Percentiles rank a stretch among this genome's conserved stretches.
Conservation (phyloP, 345 rosid species). For the Luvunga scandens region DNA sequence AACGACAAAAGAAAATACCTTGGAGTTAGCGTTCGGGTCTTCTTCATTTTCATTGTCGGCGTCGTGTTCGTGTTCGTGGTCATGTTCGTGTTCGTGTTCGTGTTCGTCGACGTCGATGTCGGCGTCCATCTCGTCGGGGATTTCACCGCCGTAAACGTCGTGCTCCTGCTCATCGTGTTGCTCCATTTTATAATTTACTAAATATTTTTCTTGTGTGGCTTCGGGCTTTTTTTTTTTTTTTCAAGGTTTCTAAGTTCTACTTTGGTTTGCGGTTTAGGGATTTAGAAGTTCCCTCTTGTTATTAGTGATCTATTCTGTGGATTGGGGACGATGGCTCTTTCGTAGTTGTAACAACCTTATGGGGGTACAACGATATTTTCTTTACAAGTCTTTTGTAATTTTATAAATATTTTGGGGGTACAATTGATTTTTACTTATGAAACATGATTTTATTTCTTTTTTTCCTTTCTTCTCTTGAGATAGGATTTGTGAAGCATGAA, state of each 20-base stretch:
- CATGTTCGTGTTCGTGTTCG: slow-evolving; percentile 22
- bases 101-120: slow-evolving; percentile 57
- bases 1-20: slow-evolving; percentile 30
- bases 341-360: not conserved
- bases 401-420: not conserved
- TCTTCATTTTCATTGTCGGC: slow-evolving; percentile 39
- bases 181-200: slow-evolving; percentile 29
- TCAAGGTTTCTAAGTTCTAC: not conserved
- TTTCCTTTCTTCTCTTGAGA: too few species aligned
- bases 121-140: slow-evolving; percentile 81
- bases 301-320: not conserved
- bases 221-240: slow-evolving; percentile 16
- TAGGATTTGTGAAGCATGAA: too few species aligned
- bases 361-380: not conserved
- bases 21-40: slow-evolving; percentile 58
- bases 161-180: slow-evolving; percentile 73
- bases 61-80: slow-evolving; percentile 34
- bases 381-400: not conserved
- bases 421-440: not conserved
- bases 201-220: not conserved
- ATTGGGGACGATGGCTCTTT: slow-evolving; percentile 3
- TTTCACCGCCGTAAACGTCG: slow-evolving; percentile 86
- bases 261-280: not conserved
- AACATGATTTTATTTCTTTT: not conserved
- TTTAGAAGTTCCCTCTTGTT: not conserved